These are phyloP conservation scores for Penicillium hesseltinei DNA, from an alignment of 2,329 filamentous ascomycete species.

Conservation along the genomic window DNA sequence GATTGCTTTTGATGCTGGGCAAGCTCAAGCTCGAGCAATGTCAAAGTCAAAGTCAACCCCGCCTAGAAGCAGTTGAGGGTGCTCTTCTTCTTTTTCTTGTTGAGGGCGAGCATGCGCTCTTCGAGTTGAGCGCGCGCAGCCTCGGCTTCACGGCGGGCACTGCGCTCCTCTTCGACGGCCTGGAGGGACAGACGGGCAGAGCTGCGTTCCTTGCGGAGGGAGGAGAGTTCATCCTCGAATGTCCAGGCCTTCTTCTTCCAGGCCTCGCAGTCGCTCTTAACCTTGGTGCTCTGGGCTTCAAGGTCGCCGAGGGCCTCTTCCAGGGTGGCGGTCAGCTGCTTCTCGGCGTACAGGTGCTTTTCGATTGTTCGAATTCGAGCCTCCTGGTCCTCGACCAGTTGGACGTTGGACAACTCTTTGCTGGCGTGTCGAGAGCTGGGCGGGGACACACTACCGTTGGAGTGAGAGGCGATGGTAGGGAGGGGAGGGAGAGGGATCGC, in stretches of 20 bases:
- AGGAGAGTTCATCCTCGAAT: conserved; percentile 62
- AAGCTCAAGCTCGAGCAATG: conserved; percentile 6
- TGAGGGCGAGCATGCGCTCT: conserved; percentile 89
- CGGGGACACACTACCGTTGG: conserved; percentile 54
- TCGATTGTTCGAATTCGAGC: conserved; percentile 92
- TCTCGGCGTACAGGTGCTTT: conserved; percentile 93
- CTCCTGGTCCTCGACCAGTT: conserved; percentile 93
- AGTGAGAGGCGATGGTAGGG: conserved; percentile 59
- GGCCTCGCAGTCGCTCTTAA: conserved; percentile 82
- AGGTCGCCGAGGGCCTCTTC: conserved; percentile 95
- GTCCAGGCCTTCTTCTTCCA: conserved; percentile 84
- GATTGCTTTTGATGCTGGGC: conserved; percentile 16
- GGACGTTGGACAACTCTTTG: conserved; percentile 74
- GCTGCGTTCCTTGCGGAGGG: conserved; percentile 58
- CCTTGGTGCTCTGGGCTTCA: conserved; percentile 85
- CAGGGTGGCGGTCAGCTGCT: conserved; percentile 89
- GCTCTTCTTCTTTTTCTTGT: conserved; percentile 90
- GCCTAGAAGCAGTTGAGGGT: conserved; percentile 96
- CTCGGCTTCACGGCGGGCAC: conserved; percentile 87
- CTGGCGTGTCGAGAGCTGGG: conserved; percentile 70
- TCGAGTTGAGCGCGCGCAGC: conserved; percentile 84
- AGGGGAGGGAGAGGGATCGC: conserved; percentile 94
- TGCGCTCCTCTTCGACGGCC: conserved; percentile 93
- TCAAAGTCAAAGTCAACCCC: not conserved
- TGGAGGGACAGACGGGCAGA: conserved; percentile 68